A percentile compares a stretch with the other conserved stretches of the same genome.
These are phyloP conservation scores for Ogataea trehalophila DNA, from an alignment of 805 yeast species.

Conservation along the genomic window DNA sequence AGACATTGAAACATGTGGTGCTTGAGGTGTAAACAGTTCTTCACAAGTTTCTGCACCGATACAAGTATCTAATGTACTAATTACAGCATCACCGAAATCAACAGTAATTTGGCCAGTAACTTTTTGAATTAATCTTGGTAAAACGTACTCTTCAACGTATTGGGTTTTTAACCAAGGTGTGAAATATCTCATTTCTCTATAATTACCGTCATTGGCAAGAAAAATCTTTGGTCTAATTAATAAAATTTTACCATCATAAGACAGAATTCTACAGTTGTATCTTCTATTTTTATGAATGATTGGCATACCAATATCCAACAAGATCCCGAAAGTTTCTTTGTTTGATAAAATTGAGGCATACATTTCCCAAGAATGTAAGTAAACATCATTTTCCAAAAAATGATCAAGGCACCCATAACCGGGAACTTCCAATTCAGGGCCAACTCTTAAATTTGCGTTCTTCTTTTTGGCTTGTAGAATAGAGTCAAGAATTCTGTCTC, in stretches of 20 bases:
- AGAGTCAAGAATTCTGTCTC: conserved; percentile 83
- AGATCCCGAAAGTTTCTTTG: conserved; percentile 65
- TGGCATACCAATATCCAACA: conserved; percentile 95
- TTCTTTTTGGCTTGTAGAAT: conserved; percentile 68
- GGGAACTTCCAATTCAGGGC: conserved; percentile 92
- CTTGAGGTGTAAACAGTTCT: conserved; percentile 92
- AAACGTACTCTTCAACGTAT: conserved; percentile 62
- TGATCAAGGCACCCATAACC: conserved; percentile 97
- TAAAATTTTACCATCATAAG: conserved; percentile 72
- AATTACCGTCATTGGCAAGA: conserved; percentile 96
- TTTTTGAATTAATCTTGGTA: conserved; percentile 67
- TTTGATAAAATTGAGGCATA: conserved; percentile 69
- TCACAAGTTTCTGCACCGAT: conserved; percentile 99
- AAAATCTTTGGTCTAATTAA: conserved; percentile 89
- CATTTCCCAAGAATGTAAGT: conserved; percentile 92
- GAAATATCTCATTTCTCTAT: conserved; percentile 95
- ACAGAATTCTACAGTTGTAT: conserved; percentile 85
- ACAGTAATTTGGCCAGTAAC: conserved; percentile 65
- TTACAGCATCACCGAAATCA: conserved; percentile 85
- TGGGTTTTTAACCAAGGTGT: conserved; percentile 89
- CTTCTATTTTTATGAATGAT: conserved; percentile 79
- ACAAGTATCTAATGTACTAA: conserved; percentile 78
- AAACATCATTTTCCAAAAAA: conserved; percentile 84
- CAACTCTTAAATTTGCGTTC: conserved; percentile 84
- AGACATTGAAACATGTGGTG: conserved; percentile 90